Conservation (phyloP, 495 filamentous ascomycete species). For the Bryoglossum gracile region DNA sequence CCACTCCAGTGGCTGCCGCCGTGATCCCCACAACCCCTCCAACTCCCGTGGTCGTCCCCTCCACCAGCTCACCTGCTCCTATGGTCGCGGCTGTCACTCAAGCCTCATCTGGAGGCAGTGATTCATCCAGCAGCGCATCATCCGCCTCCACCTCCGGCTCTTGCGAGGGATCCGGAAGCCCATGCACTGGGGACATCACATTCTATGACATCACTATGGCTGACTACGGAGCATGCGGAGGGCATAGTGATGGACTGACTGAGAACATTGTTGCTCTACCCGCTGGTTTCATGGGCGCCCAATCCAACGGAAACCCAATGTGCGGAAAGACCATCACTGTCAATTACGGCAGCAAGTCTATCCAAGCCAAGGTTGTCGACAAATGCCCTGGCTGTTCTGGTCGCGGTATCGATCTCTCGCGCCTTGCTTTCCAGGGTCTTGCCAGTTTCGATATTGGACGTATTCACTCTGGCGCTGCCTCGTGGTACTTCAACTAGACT, state of each 20-base stretch:
- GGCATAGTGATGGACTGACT: conserved; percentile 12
- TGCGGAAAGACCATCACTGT: conserved; percentile 64
- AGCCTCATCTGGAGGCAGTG: conserved; percentile 18
- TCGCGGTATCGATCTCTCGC: conserved; percentile 39
- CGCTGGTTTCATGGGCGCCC: conserved; percentile 42
- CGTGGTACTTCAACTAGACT: conserved; percentile 25
- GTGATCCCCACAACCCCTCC: conserved; percentile 6
- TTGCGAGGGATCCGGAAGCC: conserved; percentile 16
- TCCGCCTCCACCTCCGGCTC: conserved; percentile 11
- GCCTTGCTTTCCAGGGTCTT: conserved; percentile 36
- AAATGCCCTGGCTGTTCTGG: conserved; percentile 63
- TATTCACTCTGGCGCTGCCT: background rate
- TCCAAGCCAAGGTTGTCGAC: conserved; percentile 55
- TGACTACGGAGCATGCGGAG: conserved; percentile 24
- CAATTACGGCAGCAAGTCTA: conserved; percentile 42
- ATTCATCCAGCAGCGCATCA: background rate
- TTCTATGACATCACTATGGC: conserved; percentile 23
- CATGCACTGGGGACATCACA: conserved; percentile 24
- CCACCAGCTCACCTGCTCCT: conserved; percentile 8
- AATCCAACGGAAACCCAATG: conserved; percentile 46
- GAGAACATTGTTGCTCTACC: conserved; percentile 25
- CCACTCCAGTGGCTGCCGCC: conserved; percentile 8
- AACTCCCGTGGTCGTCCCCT: background rate
- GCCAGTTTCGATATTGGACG: conserved; percentile 11
- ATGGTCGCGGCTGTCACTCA: conserved; percentile 16